Percentiles rank a stretch among this genome's conserved stretches.
phyloP scores from a whole-genome alignment of 805 yeast species.

The Saccharomycopsis fibuligera region DNA sequence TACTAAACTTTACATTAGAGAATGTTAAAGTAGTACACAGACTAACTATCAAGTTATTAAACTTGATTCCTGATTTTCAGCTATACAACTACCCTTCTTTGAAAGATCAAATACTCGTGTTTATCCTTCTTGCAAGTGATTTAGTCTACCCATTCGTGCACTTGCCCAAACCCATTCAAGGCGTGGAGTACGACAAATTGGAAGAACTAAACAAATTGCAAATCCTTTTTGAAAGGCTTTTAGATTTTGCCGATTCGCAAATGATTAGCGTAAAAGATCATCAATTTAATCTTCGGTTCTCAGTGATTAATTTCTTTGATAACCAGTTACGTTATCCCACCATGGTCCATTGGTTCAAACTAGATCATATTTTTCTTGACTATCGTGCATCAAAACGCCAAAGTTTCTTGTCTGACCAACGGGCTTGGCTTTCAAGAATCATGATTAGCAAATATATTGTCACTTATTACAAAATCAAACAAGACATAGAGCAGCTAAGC shows the following conservation, averaged over 20 bases:
- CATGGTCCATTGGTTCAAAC: slow-evolving; percentile 16
- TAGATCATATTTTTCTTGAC: slow-evolving; percentile 5
- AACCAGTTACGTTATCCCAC: not conserved
- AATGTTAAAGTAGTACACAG: not conserved
- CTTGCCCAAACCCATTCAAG: not conserved
- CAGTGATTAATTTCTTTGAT: slow-evolving; percentile 6
- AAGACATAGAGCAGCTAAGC: no score
- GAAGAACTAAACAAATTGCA: no score
- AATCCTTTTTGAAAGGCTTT: no score
- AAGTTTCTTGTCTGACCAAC: not conserved
- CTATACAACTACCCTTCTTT: slow-evolving; percentile 9
- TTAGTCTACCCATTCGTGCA: not conserved
- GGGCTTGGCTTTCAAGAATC: slow-evolving; percentile 11
- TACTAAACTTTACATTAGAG: slow-evolving; percentile 7
- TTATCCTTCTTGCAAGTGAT: slow-evolving; percentile 11
- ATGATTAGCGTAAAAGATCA: not conserved
- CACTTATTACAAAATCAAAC: no score
- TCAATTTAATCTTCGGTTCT: not conserved
- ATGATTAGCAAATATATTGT: no score
- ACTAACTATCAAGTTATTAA: slow-evolving; percentile 2
- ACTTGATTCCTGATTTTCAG: slow-evolving; percentile 3
- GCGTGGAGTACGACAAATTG: not conserved
- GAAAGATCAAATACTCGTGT: slow-evolving; percentile 7
- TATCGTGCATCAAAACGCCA: not conserved
- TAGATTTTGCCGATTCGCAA: not conserved